These are phyloP conservation scores for Aspergillus bombycis DNA, from an alignment of 2,329 filamentous ascomycete species.

Conservation along the genomic window DNA sequence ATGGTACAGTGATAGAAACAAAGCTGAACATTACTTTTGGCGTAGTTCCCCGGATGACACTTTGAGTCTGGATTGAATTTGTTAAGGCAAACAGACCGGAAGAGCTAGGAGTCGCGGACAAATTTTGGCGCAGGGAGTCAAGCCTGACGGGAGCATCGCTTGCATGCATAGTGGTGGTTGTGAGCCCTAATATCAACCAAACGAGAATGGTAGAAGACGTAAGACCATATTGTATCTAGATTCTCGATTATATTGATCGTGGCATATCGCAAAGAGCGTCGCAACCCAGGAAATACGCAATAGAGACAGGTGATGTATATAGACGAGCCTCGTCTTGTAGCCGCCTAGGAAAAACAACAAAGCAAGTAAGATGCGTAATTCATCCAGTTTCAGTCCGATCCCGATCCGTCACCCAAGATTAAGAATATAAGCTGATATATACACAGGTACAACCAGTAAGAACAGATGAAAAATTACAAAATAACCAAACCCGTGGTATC, in stretches of 20 bases:
- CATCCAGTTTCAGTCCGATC: neutral
- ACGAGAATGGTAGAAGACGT: no score
- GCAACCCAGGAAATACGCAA: neutral
- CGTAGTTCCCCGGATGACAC: no score
- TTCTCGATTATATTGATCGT: neutral
- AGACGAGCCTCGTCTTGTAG: neutral
- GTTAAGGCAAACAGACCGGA: no score
- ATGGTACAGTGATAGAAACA: no score
- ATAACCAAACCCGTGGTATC: conserved; percentile 34
- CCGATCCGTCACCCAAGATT: neutral
- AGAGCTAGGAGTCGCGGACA: no score
- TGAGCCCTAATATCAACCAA: no score
- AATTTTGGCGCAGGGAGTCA: neutral
- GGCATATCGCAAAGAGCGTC: neutral
- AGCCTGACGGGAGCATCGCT: neutral
- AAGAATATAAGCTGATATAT: conserved; percentile 14
- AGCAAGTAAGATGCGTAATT: neutral
- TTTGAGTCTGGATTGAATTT: no score
- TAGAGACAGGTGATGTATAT: neutral
- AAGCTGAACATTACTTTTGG: no score
- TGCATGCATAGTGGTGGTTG: no score
- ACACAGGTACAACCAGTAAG: conserved; percentile 14
- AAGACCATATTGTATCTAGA: no score
- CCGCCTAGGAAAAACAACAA: neutral
- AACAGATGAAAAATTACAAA: conserved; percentile 5